These are phyloP conservation scores for Mycena maculata DNA, from an alignment of 768 basidiomycete genomes.

Conservation along the genomic window DNA sequence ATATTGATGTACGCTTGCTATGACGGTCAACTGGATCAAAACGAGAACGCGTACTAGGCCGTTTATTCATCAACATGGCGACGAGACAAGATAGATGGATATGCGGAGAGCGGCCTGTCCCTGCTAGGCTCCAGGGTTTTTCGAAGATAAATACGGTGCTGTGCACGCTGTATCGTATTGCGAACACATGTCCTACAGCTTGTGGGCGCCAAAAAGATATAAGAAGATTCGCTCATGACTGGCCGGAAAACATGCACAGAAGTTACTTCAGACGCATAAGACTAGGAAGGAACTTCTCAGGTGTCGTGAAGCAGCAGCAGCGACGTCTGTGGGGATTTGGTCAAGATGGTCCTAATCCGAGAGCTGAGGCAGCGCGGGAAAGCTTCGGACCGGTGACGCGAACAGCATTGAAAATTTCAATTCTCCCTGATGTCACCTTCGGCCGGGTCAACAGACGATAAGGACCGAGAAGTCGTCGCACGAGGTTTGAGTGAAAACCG, in stretches of 20 bases:
- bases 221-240: not conserved
- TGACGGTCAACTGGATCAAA: not conserved
- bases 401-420: no score
- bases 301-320: no score
- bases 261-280: not conserved
- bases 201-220: constrained; percentile 16
- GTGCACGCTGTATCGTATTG: constrained; percentile 2
- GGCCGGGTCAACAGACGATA: no score
- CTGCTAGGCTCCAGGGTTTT: not conserved
- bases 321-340: no score
- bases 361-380: no score
- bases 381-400: no score
- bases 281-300: no score
- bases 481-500: no score
- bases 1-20: not conserved
- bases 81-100: not conserved
- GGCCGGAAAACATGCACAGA: not conserved
- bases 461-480: no score
- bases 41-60: not conserved
- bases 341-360: no score
- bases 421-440: no score
- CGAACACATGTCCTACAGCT: constrained; percentile 23
- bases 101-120: not conserved
- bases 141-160: constrained; percentile 8
- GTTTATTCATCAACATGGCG: not conserved